phyloP scores from a whole-genome alignment of 345 rosid genomes.

The Corchorus capsularis region DNA sequence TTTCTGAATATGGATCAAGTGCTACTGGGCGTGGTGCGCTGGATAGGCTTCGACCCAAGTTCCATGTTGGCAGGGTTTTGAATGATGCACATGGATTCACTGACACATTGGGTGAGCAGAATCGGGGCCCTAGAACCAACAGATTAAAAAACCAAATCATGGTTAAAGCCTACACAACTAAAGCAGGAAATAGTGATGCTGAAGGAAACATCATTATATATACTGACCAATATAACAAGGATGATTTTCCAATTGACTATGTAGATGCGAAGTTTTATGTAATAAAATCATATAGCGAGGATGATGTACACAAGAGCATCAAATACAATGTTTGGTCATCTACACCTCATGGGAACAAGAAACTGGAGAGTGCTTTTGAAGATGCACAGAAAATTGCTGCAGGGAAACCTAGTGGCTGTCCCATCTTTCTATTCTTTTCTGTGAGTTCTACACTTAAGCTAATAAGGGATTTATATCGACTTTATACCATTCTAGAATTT shows the following conservation, averaged over 20 bases:
- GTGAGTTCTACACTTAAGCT: constrained; percentile 49
- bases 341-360: constrained; percentile 94
- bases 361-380: constrained; percentile 74
- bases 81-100: constrained; percentile 37
- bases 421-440: constrained; percentile 85
- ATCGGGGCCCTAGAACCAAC: constrained; percentile 64
- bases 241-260: constrained; percentile 60
- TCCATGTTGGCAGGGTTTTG: constrained; percentile 39
- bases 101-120: constrained; percentile 59
- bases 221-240: constrained; percentile 74
- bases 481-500: not conserved
- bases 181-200: constrained; percentile 54
- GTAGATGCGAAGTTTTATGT: constrained; percentile 76
- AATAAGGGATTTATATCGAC: not conserved
- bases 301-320: constrained; percentile 98
- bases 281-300: constrained; percentile 95
- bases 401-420: constrained; percentile 57
- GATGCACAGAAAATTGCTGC: constrained; percentile 66
- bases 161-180: constrained; percentile 66
- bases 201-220: constrained; percentile 64
- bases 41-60: constrained; percentile 53
- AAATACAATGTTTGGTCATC: constrained; percentile 96
- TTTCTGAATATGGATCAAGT: constrained; percentile 47
- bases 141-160: constrained; percentile 53
- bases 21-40: constrained; percentile 34